These are phyloP conservation scores for Sedum album DNA, from an alignment of 164 flowering plant genomes.

Conservation along the genomic window DNA sequence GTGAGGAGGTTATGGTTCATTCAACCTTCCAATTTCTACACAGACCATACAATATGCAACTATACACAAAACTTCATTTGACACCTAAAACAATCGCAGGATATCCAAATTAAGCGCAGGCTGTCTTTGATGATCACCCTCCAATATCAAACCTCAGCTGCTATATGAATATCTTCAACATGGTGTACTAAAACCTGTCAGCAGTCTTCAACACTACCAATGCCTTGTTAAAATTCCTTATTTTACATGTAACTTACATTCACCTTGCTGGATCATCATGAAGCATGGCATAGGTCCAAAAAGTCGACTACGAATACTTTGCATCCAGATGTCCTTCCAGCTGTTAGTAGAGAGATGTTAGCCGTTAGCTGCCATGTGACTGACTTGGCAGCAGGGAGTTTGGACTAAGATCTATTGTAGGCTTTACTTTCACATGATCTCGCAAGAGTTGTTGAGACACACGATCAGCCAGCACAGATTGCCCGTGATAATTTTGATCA, in stretches of 20 bases:
- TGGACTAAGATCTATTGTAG: not conserved
- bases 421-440: conserved; percentile 33
- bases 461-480: conserved; percentile 62
- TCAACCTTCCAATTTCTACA: not conserved
- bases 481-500: conserved; percentile 45
- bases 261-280: not conserved
- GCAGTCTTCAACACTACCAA: no score
- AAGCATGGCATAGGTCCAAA: conserved; percentile 1
- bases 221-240: not conserved
- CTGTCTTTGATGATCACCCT: no score
- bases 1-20: not conserved
- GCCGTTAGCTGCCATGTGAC: not conserved
- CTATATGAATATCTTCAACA: no score
- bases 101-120: not conserved
- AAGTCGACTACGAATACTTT: not conserved
- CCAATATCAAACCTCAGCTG: no score
- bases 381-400: not conserved
- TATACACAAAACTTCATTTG: not conserved
- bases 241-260: not conserved
- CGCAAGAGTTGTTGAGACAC: conserved; percentile 66
- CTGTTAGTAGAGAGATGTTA: not conserved
- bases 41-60: not conserved
- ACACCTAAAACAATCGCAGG: no score
- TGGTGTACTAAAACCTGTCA: no score
- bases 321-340: not conserved